Base-by-base conservation (phyloP, 2,329 filamentous ascomycete species). In the Ophiostoma ips region DNA sequence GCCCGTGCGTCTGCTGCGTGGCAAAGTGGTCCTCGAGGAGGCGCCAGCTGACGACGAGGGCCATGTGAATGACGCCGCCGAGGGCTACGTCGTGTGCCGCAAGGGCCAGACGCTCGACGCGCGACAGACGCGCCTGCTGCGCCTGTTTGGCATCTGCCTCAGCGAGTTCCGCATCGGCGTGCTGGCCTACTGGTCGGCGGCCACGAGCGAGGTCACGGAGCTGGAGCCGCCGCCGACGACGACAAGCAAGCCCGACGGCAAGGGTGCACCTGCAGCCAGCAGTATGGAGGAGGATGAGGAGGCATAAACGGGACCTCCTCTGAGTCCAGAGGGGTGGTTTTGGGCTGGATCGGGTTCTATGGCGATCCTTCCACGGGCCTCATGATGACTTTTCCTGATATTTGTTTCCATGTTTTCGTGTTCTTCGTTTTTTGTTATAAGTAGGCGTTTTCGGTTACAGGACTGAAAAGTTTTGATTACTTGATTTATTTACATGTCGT, bases 71-170 rank as follows among this genome's bases (percentile, higher is more conserved):
- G 81, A 84, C 58, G 73, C 31, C 2, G 67, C 51, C 41, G 68
- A 71, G 50, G 71, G 70, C n/a, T 94, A 89, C 63, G 75, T 75
- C 10, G 80, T 98, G 46, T 96, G 90, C 70, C 81, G 80, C 61
- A 82, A 88, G 66, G 92, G 90, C 11, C 79, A 95, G 62, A 75
- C 80, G 41, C 69, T 98, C 58, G 89, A 95, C 67, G 89, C 85
- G 58, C 77, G 90, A 59, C 92, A 98, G 75, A 95, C 92, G 51
- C 83, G 88, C 56, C 70, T 98, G 62, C 67, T 98, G 66, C 96
- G 96, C 77, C 74, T 95, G 60, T 96, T 98, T 68, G 84, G 87
- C 49, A 79, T 95, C 51, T 87, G 85, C 55, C 79, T 92, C 68
- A 86, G 87, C 52, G 88, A 96, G 70, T 98, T 98, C 71, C 82